Percentiles rank a stretch among this genome's conserved stretches.
Conservation (phyloP, 192 early-diverging fungal genomes). For the Bifiguratus adelaidae region DNA sequence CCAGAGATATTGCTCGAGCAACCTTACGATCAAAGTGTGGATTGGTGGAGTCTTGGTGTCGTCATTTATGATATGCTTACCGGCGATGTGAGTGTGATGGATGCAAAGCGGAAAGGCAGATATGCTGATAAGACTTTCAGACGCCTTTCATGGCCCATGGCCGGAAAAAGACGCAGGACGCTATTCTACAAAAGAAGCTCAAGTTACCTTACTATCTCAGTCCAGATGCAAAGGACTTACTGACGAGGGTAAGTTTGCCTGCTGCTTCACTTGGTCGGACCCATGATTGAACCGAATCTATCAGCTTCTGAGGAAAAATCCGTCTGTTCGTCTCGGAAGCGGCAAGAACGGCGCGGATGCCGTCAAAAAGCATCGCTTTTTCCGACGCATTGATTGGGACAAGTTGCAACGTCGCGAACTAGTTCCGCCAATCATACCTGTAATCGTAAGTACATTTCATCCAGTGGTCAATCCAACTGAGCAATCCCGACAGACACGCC, state of each 20-base stretch:
- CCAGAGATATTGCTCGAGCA: constrained; percentile 48
- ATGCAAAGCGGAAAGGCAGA: constrained; percentile 24
- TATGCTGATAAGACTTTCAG: neutral
- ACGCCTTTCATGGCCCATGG: constrained; percentile 73
- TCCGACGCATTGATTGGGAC: constrained; percentile 62
- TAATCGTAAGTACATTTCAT: constrained; percentile 37
- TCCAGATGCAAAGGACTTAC: constrained; percentile 62
- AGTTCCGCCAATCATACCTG: constrained; percentile 55
- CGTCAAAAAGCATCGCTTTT: constrained; percentile 53
- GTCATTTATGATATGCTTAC: constrained; percentile 89
- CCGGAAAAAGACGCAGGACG: constrained; percentile 73
- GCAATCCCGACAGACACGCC: too few relatives aligned
- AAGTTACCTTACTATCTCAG: constrained; percentile 71
- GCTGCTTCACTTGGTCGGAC: too few relatives aligned
- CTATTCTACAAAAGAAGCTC: constrained; percentile 72
- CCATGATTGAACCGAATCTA: too few relatives aligned
- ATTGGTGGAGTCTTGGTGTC: constrained; percentile 88
- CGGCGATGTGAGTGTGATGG: constrained; percentile 63
- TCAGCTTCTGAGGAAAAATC: constrained; percentile 36
- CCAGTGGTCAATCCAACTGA: constrained; percentile 1
- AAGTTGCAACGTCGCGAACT: constrained; percentile 35
- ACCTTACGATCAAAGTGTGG: constrained; percentile 62
- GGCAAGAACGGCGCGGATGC: constrained; percentile 29
- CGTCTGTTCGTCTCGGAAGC: constrained; percentile 32
- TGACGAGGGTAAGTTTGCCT: constrained; percentile 40